Evolutionary conservation across 148 eudicot genomes (phyloP), one percentile per base, ranked within the genome.

Genomic region (Rhododendron ferrugineum): DNA sequence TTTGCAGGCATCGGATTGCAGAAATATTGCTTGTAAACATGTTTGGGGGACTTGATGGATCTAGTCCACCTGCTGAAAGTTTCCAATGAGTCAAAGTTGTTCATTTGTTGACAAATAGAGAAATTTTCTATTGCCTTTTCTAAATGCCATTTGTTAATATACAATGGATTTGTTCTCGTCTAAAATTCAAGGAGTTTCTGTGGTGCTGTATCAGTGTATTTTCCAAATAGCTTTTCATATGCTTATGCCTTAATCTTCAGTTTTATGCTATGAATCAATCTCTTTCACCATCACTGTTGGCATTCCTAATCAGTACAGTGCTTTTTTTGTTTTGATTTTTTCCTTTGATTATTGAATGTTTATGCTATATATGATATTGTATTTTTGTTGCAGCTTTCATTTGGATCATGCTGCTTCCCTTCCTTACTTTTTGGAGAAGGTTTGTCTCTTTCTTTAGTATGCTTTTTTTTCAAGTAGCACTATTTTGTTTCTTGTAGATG

Each of bases 351-450:
- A 54, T 54, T 81, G 82, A 30, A n/a, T 56, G 18, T 85, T 26
- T 23, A 78, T 70, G 58, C 62, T 64, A 20, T 37, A 5, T 52
- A 54, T 40, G 32, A 13, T 10, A 30, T 6, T 79, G 49, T 49
- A 87, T 74, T 79, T 40, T 83, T 44, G 37, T 64, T 89, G 91
- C 98, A 95, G 99, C 88, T 96, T 96, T 94, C 99, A 96, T 88
- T 91, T 96, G 93, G 99, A 95, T 91, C 99, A 96, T 92, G 98
- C 99, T 89, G 99, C 99, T 80, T 96, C 99, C 49, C 97, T 96
- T 86, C 99, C 99, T 74, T 96, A 96, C 88, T 94, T 96, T 84
- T 86, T 96, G 88, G 99, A 95, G 84, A 96, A 95, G 99, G 99
- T 96, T 85, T 87, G 90, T 87, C 82, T 64, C 60, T 54, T 82